Evolutionary conservation across 768 basidiomycete species (phyloP).

Genomic region (Pleurotus cornucopiae): DNA sequence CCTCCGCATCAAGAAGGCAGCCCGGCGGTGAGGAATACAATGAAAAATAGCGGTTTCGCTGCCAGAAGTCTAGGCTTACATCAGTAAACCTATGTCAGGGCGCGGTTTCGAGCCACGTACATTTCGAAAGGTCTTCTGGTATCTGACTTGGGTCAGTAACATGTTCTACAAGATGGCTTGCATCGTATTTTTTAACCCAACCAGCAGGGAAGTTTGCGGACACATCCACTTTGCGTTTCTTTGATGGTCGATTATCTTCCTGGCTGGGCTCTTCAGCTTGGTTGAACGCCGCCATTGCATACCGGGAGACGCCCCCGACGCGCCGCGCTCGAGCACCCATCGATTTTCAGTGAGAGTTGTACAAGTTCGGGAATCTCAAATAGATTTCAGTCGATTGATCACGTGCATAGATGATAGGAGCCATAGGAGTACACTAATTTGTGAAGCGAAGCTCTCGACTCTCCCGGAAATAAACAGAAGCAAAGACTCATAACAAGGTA

Average conservation of each 20-base stretch:
- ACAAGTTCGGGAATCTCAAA: too few species aligned
- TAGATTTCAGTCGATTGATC: too few species aligned
- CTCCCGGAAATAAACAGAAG: too few species aligned
- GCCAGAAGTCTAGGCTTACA: slow-evolving; percentile 66
- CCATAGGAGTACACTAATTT: too few species aligned
- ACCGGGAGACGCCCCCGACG: neutral
- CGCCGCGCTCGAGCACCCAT: slow-evolving; percentile 1
- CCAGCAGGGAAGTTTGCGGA: slow-evolving; percentile 11
- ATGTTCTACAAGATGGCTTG: slow-evolving; percentile 67
- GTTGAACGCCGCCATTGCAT: neutral
- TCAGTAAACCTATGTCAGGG: slow-evolving; percentile 5
- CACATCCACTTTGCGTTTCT: slow-evolving; percentile 18
- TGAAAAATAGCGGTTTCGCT: slow-evolving; percentile 79
- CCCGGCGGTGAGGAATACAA: slow-evolving; percentile 65
- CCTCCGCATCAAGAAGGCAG: slow-evolving; percentile 88
- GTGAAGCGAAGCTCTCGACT: too few species aligned
- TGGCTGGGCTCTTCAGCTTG: neutral
- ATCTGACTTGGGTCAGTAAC: slow-evolving; percentile 65
- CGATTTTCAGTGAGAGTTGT: too few species aligned
- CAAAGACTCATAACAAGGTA: too few species aligned
- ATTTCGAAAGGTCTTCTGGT: slow-evolving; percentile 78
- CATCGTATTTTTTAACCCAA: slow-evolving; percentile 52
- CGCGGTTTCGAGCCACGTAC: slow-evolving; percentile 38
- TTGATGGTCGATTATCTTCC: slow-evolving; percentile 9
- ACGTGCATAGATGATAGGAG: too few species aligned